phyloP scores from a whole-genome alignment of 371 early-diverging fungal species.

The Haplosporangium sp. region DNA sequence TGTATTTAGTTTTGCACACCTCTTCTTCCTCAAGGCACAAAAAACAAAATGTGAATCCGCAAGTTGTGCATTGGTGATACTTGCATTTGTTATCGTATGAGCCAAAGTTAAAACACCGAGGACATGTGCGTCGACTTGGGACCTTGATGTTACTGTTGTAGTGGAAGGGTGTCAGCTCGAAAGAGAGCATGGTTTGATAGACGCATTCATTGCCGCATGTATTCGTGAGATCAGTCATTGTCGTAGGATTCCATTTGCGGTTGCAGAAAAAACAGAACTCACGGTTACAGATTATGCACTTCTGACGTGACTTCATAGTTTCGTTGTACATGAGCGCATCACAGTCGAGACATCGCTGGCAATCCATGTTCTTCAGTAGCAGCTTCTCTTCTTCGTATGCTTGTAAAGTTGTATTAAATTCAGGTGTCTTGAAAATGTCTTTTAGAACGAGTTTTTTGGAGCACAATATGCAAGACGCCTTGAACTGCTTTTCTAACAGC shows the following conservation, averaged over 20 bases:
- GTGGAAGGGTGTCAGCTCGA: slow-evolving; percentile 24
- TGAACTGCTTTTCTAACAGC: slow-evolving; percentile 24
- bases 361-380: slow-evolving; percentile 25
- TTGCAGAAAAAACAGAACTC: slow-evolving; percentile 35
- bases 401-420: slow-evolving; percentile 20
- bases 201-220: slow-evolving; percentile 29
- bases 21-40: slow-evolving; percentile 22
- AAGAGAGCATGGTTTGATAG: slow-evolving; percentile 33
- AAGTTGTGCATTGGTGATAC: slow-evolving; percentile 23
- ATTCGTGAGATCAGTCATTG: slow-evolving; percentile 13
- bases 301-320: slow-evolving; percentile 21
- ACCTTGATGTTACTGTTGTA: slow-evolving; percentile 19
- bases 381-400: slow-evolving; percentile 23
- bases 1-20: slow-evolving; percentile 18
- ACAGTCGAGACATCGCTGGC: slow-evolving; percentile 30
- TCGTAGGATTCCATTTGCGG: slow-evolving; percentile 15
- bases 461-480: slow-evolving; percentile 27
- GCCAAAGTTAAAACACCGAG: slow-evolving; percentile 32
- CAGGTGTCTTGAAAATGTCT: slow-evolving; percentile 34
- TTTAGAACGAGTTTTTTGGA: slow-evolving; percentile 11
- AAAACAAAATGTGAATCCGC: slow-evolving; percentile 30
- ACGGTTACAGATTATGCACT: slow-evolving; percentile 12
- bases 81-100: slow-evolving; percentile 34
- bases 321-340: slow-evolving; percentile 30
- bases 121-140: slow-evolving; percentile 24